Conservation (phyloP, 257 asterid genomes). For the Solanum corneliomulleri region DNA sequence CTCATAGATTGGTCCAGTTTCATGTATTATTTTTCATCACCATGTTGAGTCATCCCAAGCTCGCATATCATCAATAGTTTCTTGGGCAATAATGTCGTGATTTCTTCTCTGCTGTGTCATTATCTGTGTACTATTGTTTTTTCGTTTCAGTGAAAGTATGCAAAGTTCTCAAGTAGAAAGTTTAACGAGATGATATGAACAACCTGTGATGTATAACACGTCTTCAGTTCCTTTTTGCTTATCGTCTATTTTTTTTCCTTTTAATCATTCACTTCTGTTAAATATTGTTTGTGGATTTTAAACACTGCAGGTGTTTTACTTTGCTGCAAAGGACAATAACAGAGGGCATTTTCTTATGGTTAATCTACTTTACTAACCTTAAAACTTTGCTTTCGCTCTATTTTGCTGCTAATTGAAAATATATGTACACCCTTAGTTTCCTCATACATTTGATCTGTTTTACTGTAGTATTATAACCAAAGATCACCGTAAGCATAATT, state of each 20-base stretch:
- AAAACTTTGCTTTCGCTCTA: not conserved
- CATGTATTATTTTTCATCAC: slow-evolving; percentile 24
- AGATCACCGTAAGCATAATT: no score
- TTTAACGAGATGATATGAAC: no score
- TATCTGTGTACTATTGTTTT: no score
- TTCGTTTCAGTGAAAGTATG: no score
- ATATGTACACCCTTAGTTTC: not conserved
- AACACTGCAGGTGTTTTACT: slow-evolving; percentile 64
- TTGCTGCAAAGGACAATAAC: slow-evolving; percentile 82
- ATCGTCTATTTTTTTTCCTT: not conserved
- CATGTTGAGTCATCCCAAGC: slow-evolving; percentile 47
- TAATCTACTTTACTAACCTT: slow-evolving; percentile 7
- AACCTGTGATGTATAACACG: no score
- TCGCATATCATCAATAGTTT: not conserved
- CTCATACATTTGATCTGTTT: not conserved
- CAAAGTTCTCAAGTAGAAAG: no score
- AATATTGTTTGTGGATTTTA: not conserved
- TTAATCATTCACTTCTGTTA: not conserved
- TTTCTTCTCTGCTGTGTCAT: no score
- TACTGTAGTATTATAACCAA: no score
- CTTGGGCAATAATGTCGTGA: no score
- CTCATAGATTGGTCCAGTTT: slow-evolving; percentile 44
- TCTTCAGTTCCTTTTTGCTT: not conserved
- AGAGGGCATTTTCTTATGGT: slow-evolving; percentile 97
- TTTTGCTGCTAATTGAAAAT: not conserved